Evolutionary conservation across 2,329 filamentous ascomycete species (phyloP), one percentile per base, ranked within the genome.

Genomic region (Amphichorda felina): DNA sequence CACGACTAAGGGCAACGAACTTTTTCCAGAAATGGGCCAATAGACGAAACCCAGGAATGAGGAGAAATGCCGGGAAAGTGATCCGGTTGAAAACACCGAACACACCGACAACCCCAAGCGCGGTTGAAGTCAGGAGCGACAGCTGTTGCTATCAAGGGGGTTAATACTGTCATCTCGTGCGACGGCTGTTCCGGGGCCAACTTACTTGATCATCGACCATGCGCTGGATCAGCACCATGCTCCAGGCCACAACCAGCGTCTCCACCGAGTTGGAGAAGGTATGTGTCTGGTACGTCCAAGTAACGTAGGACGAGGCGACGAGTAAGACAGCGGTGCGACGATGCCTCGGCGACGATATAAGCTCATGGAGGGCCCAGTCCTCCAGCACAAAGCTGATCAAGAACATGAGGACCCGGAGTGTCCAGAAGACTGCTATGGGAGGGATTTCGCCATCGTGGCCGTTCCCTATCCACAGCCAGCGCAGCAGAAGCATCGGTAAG

Each of bases 221-320:
- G 53, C 89, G 79, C 57, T 84, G 78, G 41, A 95, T 88, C 55
- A 98, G 63, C 33, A 96, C 88, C 56, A 98, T 62, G 50, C 83
- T 88, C 91, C 91, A 98, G 36, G 85, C 75, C 35, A 98, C 87
- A 34, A 89, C 72, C 47, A 98, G 66, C 3, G 91, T 96, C 64
- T 98, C 91, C 45, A 96, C 73, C 41, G 89, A 93, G 61, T 98
- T 98, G 43, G 89, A 96, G 57, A 98, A 96, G 10, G 91, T 96
- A 60, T 98, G 91, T 14, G 86, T 91, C 61, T 98, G 91, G 61
- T 89, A 94, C 30, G 89, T 95, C 89, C 91, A 98, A 33, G 91
- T 98, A 47, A 95, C 89, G 60, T 96, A 98, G 18, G 87, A 95
- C 19, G 89, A 96, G 31, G 89, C 87, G 41, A 95, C 82, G 38